Percentiles rank a stretch among this genome's conserved stretches.
Conservation (phyloP, 495 filamentous ascomycete genomes). For the Margaritispora aquatica region DNA sequence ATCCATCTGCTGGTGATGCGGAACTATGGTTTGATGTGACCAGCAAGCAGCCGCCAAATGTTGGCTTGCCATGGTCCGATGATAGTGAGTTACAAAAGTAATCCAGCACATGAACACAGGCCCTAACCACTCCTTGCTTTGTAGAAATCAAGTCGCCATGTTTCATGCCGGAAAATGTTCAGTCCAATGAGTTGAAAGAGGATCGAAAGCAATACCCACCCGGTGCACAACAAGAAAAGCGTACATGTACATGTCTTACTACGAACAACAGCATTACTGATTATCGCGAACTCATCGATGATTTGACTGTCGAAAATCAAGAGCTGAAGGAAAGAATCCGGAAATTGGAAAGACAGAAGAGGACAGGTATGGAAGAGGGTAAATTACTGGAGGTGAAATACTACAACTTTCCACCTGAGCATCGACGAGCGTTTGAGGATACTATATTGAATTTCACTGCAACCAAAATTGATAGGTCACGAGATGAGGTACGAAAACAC, state of each 20-base stretch:
- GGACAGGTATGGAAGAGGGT: constrained; percentile 51
- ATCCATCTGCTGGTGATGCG: background rate
- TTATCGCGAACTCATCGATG: constrained; percentile 63
- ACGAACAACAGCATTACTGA: constrained; percentile 50
- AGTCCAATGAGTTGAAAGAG: constrained; percentile 23
- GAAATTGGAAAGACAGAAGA: constrained; percentile 58
- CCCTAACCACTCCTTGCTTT: background rate
- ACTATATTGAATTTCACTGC: constrained; percentile 62
- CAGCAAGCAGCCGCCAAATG: constrained; percentile 33
- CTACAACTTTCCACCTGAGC: constrained; percentile 56
- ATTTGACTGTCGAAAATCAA: constrained; percentile 66
- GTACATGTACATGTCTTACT: constrained; percentile 26
- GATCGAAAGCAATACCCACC: background rate
- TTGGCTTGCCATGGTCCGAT: constrained; percentile 23
- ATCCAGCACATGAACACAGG: background rate
- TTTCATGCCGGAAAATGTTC: constrained; percentile 36
- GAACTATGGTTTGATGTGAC: constrained; percentile 40
- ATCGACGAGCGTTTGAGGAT: constrained; percentile 69
- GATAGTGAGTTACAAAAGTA: constrained; percentile 23
- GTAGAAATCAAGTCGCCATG: constrained; percentile 47
- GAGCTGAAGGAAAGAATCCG: constrained; percentile 62
- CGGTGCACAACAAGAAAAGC: background rate
- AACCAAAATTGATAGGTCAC: constrained; percentile 41
- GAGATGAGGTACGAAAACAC: constrained; percentile 28
- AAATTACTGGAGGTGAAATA: constrained; percentile 73